Evolutionary conservation across 257 asterid species (phyloP), one percentile per base, ranked within the genome.

Genomic region (Paraleonurus japonicus): DNA sequence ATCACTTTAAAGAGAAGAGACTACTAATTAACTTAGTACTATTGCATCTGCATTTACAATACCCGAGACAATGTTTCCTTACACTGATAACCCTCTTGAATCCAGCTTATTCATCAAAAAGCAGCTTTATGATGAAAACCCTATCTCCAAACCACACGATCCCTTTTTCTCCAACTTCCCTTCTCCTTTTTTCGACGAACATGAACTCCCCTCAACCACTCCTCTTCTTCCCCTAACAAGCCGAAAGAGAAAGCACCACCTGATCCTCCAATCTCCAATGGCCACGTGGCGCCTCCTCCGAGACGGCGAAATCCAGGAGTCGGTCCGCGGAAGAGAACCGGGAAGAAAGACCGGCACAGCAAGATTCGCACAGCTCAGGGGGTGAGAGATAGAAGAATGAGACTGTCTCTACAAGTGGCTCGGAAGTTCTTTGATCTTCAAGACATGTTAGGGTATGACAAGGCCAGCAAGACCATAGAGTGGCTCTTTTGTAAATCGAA

Each of bases 321-420:
- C n/a, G n/a, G n/a, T n/a, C n/a, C n/a, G 13, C 63, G 81, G 74
- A 82, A 61, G 69, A 70, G 87, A 16, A 57, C 79, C 1, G 90
- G 87, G 1, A 86, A 86, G 76, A 87, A 82, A 27, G 92, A 87
- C 32, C 73, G 95, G 24, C 96, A 89, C 76, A 89, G 95, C 88
- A 89, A 89, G 85, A 87, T 89, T 73, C 69, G 87, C 71, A 89
- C 96, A 0, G 96, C 96, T 1, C 90, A 85, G 65, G 96, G 96
- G 1, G 72, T 89, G 19, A 64, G 96, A 12, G 96, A 87, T 61
- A 20, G 96, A 54, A 69, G 96, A 37, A 89, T 89, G 96, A 80
- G 96, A 19, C 72, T 89, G 10, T 89, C 96, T 0, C 83, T 87
- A 3, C 95, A 81, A 67, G 85, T 84, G 3, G 96, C 96, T 0